A percentile compares a stretch with the other conserved stretches of the same genome.
phyloP scores from a whole-genome alignment of 2,329 filamentous ascomycete species.

The Beauveria scarabaeidicola region DNA sequence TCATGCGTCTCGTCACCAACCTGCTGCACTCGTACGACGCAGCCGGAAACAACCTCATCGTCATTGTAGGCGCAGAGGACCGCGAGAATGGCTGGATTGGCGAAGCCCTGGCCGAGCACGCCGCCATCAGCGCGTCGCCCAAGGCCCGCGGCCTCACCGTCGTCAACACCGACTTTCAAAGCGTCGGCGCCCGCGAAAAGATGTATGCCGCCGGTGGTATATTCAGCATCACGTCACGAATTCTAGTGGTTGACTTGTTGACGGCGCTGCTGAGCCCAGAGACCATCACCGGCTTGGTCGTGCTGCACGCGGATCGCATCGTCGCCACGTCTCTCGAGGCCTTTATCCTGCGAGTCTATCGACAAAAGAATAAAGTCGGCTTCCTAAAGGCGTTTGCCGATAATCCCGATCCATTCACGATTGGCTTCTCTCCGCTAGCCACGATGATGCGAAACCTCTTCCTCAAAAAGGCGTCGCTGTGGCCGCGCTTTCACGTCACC shows the following conservation, averaged over 20 bases:
- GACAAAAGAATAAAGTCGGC: conserved; percentile 87
- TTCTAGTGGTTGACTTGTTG: conserved; percentile 86
- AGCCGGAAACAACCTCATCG: conserved; percentile 83
- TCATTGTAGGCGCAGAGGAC: conserved; percentile 83
- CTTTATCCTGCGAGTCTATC: conserved; percentile 88
- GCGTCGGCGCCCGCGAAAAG: conserved; percentile 77
- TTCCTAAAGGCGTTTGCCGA: conserved; percentile 97
- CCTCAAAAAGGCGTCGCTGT: conserved; percentile 77
- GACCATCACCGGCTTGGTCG: conserved; percentile 76
- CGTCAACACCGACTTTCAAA: conserved; percentile 92
- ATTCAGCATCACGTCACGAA: conserved; percentile 92
- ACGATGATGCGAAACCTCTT: conserved; percentile 88
- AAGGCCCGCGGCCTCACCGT: conserved; percentile 78
- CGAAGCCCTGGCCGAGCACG: conserved; percentile 90
- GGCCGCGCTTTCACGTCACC: conserved; percentile 86
- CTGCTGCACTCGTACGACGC: conserved; percentile 95
- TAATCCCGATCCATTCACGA: conserved; percentile 80
- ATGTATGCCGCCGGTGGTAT: conserved; percentile 86
- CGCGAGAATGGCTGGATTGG: conserved; percentile 96
- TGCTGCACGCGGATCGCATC: conserved; percentile 82
- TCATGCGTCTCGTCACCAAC: conserved; percentile 89
- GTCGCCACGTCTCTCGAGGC: conserved; percentile 84
- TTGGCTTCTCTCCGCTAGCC: conserved; percentile 77
- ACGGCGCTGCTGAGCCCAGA: conserved; percentile 75
- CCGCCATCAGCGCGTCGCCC: conserved; percentile 75